Percentiles rank a stretch among this genome's conserved stretches.
phyloP scores from a whole-genome alignment of 1,284 basidiomycete species.

The Ceratobasidium sp. region DNA sequence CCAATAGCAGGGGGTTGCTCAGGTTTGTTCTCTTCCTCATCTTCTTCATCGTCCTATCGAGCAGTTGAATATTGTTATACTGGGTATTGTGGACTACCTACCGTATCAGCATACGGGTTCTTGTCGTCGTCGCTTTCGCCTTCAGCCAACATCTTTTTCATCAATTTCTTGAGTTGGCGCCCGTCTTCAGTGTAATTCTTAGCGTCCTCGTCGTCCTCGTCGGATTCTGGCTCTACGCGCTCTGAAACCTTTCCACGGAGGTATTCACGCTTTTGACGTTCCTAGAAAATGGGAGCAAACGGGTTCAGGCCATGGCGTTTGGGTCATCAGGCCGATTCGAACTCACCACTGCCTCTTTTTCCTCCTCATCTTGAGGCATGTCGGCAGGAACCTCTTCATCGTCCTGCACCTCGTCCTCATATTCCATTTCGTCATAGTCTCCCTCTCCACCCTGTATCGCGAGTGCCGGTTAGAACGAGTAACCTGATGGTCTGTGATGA shows the following conservation, averaged over 20 bases:
- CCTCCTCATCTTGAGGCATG: slow-evolving; percentile 73
- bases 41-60: slow-evolving; percentile 40
- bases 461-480: background rate
- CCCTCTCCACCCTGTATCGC: slow-evolving; percentile 56
- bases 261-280: slow-evolving; percentile 83
- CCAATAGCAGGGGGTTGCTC: slow-evolving; percentile 31
- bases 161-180: slow-evolving; percentile 15
- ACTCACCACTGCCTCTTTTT: slow-evolving; percentile 82
- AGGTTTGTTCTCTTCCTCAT: slow-evolving; percentile 38
- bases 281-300: slow-evolving; percentile 54
- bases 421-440: slow-evolving; percentile 80
- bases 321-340: background rate
- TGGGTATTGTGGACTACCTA: slow-evolving; percentile 17
- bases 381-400: slow-evolving; percentile 74
- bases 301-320: background rate
- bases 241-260: slow-evolving; percentile 74
- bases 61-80: background rate
- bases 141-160: slow-evolving; percentile 31
- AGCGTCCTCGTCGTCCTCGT: slow-evolving; percentile 40
- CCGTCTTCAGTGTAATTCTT: slow-evolving; percentile 29
- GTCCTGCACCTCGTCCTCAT: slow-evolving; percentile 84
- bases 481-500: slow-evolving; percentile 4
- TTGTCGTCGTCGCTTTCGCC: slow-evolving; percentile 34
- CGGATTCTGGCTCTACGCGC: slow-evolving; percentile 50
- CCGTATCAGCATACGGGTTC: slow-evolving; percentile 36